A percentile compares a stretch with the other conserved stretches of the same genome.
Conservation (phyloP, 1,284 basidiomycete genomes). For the Sphagnurus paluster region DNA sequence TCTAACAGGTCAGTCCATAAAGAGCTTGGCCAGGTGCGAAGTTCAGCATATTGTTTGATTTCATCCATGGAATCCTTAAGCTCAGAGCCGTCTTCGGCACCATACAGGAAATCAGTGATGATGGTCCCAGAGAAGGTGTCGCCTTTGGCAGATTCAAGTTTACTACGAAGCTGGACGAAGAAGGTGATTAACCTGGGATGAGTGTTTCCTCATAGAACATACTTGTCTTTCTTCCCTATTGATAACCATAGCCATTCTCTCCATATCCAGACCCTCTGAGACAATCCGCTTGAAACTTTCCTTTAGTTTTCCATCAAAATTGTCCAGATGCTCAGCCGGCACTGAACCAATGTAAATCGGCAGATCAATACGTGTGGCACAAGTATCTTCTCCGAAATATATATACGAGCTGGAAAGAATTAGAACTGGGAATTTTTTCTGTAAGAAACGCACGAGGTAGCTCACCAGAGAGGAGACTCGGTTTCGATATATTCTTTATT, state of each 20-base stretch:
- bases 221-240: slow-evolving; percentile 88
- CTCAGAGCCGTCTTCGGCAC: slow-evolving; percentile 81
- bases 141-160: slow-evolving; percentile 75
- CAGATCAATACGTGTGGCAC: slow-evolving; percentile 76
- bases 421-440: slow-evolving; percentile 9
- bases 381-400: slow-evolving; percentile 78
- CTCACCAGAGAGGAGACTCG: slow-evolving; percentile 84
- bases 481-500: slow-evolving; percentile 95
- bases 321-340: slow-evolving; percentile 76
- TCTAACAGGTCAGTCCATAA: slow-evolving; percentile 84
- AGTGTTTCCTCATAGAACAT: slow-evolving; percentile 7
- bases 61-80: slow-evolving; percentile 78
- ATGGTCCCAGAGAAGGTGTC: slow-evolving; percentile 72
- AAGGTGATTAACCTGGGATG: neutral
- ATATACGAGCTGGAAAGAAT: slow-evolving; percentile 67
- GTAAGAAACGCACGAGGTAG: slow-evolving; percentile 3
- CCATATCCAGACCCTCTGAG: slow-evolving; percentile 86
- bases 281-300: slow-evolving; percentile 74
- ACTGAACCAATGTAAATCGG: slow-evolving; percentile 84
- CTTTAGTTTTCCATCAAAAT: slow-evolving; percentile 72
- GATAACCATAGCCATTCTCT: slow-evolving; percentile 87
- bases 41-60: slow-evolving; percentile 66
- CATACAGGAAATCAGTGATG: slow-evolving; percentile 90
- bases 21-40: slow-evolving; percentile 72
- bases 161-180: slow-evolving; percentile 61